Evolutionary conservation across 805 yeast species (phyloP).

Genomic region (Kurtzmaniella cleridarum): DNA sequence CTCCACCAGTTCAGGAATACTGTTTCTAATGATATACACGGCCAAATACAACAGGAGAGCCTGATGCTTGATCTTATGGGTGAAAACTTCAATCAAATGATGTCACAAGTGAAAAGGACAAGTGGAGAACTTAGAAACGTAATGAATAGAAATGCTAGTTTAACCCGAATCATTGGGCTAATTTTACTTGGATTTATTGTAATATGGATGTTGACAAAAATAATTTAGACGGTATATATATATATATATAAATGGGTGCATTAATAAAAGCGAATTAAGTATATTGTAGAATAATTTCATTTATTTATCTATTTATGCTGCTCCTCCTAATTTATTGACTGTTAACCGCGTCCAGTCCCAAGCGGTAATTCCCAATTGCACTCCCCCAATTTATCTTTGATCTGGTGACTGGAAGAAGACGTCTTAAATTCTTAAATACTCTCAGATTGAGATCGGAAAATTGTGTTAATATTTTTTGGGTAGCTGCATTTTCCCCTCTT

Average conservation of each 20-base stretch:
- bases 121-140: conserved; percentile 36
- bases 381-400: conserved; percentile 93
- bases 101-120: conserved; percentile 34
- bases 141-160: conserved; percentile 37
- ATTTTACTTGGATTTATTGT: conserved; percentile 29
- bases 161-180: conserved; percentile 31
- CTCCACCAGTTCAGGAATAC: conserved; percentile 38
- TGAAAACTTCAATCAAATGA: conserved; percentile 33
- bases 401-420: conserved; percentile 89
- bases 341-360: conserved; percentile 72
- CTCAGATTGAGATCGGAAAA: conserved; percentile 72
- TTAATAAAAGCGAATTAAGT: not conserved
- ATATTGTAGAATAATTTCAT: not conserved
- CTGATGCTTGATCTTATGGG: conserved; percentile 33
- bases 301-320: conserved; percentile 1
- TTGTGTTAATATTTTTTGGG: conserved; percentile 52
- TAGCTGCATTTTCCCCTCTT: conserved; percentile 53
- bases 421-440: conserved; percentile 77
- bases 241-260: not conserved
- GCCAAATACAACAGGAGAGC: conserved; percentile 34
- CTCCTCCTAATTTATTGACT: conserved; percentile 14
- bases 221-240: conserved; percentile 12
- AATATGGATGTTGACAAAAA: conserved; percentile 35
- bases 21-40: conserved; percentile 38
- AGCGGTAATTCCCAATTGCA: conserved; percentile 81